Conservation (phyloP, 2,329 filamentous ascomycete genomes). For the Balansia obtecta region DNA sequence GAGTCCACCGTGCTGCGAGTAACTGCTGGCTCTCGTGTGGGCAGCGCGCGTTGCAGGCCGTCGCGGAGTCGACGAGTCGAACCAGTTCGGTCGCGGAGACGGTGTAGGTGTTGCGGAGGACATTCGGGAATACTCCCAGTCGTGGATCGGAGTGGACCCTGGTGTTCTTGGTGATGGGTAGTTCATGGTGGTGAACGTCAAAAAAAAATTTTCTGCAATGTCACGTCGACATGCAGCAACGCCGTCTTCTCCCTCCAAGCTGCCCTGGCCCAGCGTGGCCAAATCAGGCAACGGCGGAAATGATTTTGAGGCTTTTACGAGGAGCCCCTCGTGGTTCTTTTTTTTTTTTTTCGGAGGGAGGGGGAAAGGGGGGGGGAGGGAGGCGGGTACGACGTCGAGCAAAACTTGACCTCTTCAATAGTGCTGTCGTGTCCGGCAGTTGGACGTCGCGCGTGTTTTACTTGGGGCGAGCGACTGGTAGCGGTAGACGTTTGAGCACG, state of each 20-base stretch:
- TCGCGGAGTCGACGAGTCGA: conserved; percentile 34
- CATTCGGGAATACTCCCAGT: conserved; percentile 41
- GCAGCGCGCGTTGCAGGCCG: conserved; percentile 41
- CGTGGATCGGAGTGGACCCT: conserved; percentile 35
- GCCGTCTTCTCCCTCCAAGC: background rate
- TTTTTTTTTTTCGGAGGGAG: too few relatives aligned
- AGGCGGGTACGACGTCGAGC: background rate
- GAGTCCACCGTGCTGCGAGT: conserved; percentile 22
- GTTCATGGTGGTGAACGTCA: conserved; percentile 26
- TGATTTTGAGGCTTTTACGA: background rate
- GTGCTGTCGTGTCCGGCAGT: background rate
- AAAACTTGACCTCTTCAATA: background rate
- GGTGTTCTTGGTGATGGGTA: conserved; percentile 27
- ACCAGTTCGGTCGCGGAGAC: conserved; percentile 40
- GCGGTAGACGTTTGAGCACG: conserved; percentile 34
- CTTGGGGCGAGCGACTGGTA: conserved; percentile 13
- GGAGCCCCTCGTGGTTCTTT: background rate
- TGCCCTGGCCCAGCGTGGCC: conserved; percentile 7
- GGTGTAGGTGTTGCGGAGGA: conserved; percentile 44
- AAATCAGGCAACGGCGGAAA: conserved; percentile 4
- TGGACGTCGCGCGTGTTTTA: background rate
- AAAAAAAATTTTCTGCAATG: conserved; percentile 24
- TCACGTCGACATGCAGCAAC: conserved; percentile 18
- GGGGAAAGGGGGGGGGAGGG: too few relatives aligned
- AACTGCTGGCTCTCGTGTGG: conserved; percentile 25